These are phyloP conservation scores for Hanseniaspora uvarum DNA, from an alignment of 1,139 yeast species.

Conservation along the genomic window DNA sequence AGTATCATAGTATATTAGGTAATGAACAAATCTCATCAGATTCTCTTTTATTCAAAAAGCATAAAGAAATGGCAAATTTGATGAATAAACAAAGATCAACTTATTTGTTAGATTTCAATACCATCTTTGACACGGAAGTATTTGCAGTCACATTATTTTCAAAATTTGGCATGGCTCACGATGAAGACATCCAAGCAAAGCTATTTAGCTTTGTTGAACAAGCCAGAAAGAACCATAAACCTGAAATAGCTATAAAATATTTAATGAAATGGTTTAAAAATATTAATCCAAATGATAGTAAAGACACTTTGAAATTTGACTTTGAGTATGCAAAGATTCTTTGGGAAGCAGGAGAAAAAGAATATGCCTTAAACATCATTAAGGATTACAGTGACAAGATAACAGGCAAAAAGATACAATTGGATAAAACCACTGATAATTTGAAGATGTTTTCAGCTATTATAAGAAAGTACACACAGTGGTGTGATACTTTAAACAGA, in stretches of 20 bases:
- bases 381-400: slow-evolving; percentile 29
- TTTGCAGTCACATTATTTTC: slow-evolving; percentile 19
- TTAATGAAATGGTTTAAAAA: slow-evolving; percentile 48
- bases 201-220: slow-evolving; percentile 54
- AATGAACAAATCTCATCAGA: background rate
- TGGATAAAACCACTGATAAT: slow-evolving; percentile 14
- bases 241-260: slow-evolving; percentile 64
- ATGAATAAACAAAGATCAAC: background rate
- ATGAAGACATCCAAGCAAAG: slow-evolving; percentile 39
- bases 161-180: slow-evolving; percentile 26
- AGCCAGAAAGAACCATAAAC: slow-evolving; percentile 58
- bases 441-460: slow-evolving; percentile 45
- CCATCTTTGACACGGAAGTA: slow-evolving; percentile 12
- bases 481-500: slow-evolving; percentile 84
- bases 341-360: slow-evolving; percentile 85
- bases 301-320: slow-evolving; percentile 29
- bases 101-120: slow-evolving; percentile 1
- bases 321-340: slow-evolving; percentile 73
- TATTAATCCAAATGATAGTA: slow-evolving; percentile 32
- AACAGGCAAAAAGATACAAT: slow-evolving; percentile 22
- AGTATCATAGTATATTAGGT: slow-evolving; percentile 4
- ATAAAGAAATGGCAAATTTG: background rate
- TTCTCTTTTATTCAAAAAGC: background rate
- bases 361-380: slow-evolving; percentile 69
- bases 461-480: slow-evolving; percentile 60